A percentile compares a stretch with the other conserved stretches of the same genome.
Evolutionary conservation across 2,329 filamentous ascomycete genomes (phyloP).

Genomic region (Alternaria sp.): DNA sequence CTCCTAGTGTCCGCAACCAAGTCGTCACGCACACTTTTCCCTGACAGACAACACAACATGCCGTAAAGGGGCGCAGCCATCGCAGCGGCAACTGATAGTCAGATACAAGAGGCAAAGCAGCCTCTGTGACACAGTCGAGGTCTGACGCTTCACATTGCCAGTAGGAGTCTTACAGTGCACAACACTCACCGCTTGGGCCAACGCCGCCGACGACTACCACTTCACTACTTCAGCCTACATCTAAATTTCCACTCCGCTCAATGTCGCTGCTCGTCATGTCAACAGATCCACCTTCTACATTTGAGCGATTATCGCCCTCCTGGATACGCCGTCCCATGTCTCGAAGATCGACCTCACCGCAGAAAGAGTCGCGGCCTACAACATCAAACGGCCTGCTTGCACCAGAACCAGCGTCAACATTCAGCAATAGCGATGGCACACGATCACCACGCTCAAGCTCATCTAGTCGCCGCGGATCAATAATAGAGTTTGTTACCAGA

Average conservation of each 20-base stretch:
- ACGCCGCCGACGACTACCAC: background rate
- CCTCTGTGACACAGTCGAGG: slow-evolving; percentile 5
- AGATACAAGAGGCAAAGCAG: slow-evolving; percentile 11
- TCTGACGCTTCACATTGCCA: background rate
- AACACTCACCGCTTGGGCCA: slow-evolving; percentile 3
- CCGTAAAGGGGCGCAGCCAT: slow-evolving; percentile 17
- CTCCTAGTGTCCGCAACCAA: slow-evolving; percentile 11
- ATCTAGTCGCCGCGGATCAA: slow-evolving; percentile 26
- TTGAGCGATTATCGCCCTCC: slow-evolving; percentile 29
- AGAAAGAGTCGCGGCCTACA: slow-evolving; percentile 21
- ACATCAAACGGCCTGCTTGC: slow-evolving; percentile 21
- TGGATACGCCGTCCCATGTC: slow-evolving; percentile 31
- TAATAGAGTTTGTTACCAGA: slow-evolving; percentile 32
- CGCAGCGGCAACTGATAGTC: slow-evolving; percentile 10
- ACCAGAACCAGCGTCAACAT: slow-evolving; percentile 23
- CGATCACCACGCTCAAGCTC: slow-evolving; percentile 29
- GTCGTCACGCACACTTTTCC: slow-evolving; percentile 11
- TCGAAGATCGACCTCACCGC: slow-evolving; percentile 19
- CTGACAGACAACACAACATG: slow-evolving; percentile 5
- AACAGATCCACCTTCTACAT: slow-evolving; percentile 24
- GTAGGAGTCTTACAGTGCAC: background rate
- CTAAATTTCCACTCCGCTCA: slow-evolving; percentile 1
- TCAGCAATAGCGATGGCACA: slow-evolving; percentile 36
- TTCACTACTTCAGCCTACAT: background rate
- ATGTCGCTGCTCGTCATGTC: slow-evolving; percentile 40